Conservation (phyloP, 441 rosid species). For the Eutrema salsugineum region DNA sequence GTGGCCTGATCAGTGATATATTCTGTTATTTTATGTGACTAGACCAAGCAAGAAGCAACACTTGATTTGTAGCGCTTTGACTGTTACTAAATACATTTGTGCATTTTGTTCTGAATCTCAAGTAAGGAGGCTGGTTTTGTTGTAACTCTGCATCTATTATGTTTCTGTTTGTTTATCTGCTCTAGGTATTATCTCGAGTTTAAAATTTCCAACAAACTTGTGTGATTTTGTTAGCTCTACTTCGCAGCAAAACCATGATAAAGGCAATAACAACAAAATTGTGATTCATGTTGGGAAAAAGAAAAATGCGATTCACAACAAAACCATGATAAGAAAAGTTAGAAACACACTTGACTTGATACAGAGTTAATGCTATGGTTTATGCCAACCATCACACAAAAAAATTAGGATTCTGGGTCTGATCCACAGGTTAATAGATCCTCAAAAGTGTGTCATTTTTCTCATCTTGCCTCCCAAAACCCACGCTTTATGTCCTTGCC, state of each 20-base stretch:
- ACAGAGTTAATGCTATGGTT: neutral
- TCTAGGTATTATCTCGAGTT: neutral
- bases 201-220: neutral
- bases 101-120: neutral
- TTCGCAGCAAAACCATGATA: constrained; percentile 2
- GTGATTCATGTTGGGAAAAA: no score
- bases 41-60: constrained; percentile 3
- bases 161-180: neutral
- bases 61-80: neutral
- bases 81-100: neutral
- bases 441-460: neutral
- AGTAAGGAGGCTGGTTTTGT: neutral
- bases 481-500: no score
- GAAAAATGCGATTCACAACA: neutral
- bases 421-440: neutral
- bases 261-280: no score
- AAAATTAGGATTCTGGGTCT: neutral
- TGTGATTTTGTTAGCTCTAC: neutral
- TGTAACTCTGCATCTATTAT: neutral
- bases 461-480: neutral
- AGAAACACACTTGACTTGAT: neutral
- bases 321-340: constrained; percentile 8
- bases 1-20: neutral
- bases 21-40: neutral
- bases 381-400: neutral